These are phyloP conservation scores for Dactylellina haptotyla DNA, from an alignment of 2,329 filamentous ascomycete species.

Conservation along the genomic window DNA sequence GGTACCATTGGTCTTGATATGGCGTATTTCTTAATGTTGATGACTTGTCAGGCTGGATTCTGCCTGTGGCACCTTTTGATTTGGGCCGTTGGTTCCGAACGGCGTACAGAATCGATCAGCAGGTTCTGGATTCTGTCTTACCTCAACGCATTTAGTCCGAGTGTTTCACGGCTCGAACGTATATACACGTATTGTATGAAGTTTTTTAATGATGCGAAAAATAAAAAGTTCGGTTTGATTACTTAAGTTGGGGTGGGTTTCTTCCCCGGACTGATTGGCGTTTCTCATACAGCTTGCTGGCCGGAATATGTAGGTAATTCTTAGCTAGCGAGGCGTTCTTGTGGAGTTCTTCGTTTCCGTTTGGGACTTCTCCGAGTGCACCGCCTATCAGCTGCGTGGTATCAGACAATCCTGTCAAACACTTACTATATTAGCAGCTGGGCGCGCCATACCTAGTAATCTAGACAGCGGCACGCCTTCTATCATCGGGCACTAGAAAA, in stretches of 20 bases:
- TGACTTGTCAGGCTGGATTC: no score
- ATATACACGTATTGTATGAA: neutral
- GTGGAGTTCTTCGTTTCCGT: conserved; percentile 30
- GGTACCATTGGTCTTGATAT: neutral
- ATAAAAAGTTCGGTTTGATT: neutral
- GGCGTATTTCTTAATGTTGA: neutral
- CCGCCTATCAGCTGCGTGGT: neutral
- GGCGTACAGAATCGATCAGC: neutral
- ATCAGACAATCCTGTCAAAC: conserved; percentile 22
- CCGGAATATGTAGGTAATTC: conserved; percentile 23
- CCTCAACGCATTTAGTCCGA: neutral
- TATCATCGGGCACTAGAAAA: neutral
- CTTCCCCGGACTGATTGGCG: neutral
- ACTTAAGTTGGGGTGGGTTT: conserved; percentile 2
- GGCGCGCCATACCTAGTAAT: neutral
- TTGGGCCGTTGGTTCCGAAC: neutral
- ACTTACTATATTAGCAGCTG: conserved; percentile 19
- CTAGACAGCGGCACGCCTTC: neutral
- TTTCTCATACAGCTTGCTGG: neutral
- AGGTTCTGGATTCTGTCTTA: conserved; percentile 1
- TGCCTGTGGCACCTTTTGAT: neutral
- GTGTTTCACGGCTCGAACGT: neutral
- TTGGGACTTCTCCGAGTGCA: conserved; percentile 27
- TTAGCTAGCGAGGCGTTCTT: conserved; percentile 26
- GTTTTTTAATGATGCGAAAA: neutral